Conservation (phyloP, 2,329 filamentous ascomycete genomes). For the Aspergillus vadensis region DNA sequence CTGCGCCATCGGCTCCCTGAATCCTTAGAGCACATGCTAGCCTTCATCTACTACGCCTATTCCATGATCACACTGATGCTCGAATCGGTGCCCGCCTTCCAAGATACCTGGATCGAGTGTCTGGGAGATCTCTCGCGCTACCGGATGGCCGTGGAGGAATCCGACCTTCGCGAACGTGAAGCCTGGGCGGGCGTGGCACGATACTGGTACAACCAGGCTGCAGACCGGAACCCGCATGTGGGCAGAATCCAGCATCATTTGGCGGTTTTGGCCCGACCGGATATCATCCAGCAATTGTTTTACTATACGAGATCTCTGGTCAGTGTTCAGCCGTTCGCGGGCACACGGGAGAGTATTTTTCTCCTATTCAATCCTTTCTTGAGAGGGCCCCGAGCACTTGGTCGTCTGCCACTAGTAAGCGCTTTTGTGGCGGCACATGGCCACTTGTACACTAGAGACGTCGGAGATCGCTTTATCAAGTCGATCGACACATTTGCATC, state of each 20-base stretch:
- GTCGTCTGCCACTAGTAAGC: conserved; percentile 44
- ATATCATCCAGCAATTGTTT: conserved; percentile 60
- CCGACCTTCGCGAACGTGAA: conserved; percentile 72
- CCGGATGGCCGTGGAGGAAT: conserved; percentile 87
- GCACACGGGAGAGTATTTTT: conserved; percentile 58
- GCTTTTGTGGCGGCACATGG: conserved; percentile 58
- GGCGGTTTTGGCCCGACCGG: conserved; percentile 65
- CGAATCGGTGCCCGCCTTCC: conserved; percentile 80
- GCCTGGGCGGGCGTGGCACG: conserved; percentile 78
- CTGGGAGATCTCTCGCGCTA: conserved; percentile 84
- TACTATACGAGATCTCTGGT: conserved; percentile 62
- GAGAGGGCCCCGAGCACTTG: conserved; percentile 37
- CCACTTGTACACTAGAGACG: conserved; percentile 46
- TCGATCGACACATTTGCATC: conserved; percentile 45
- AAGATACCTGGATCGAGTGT: conserved; percentile 92
- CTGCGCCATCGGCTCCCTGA: conserved; percentile 72
- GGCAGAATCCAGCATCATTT: conserved; percentile 87
- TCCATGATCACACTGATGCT: conserved; percentile 85
- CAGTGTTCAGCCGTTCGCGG: conserved; percentile 57
- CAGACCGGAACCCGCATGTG: conserved; percentile 71
- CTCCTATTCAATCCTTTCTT: conserved; percentile 58
- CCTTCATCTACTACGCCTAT: conserved; percentile 86
- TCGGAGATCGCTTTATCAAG: conserved; percentile 42
- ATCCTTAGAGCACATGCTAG: conserved; percentile 84
- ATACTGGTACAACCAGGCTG: conserved; percentile 83